Evolutionary conservation across 2,329 filamentous ascomycete genomes (phyloP), one percentile per base, ranked within the genome.

Genomic region (Aphanoascus verrucosus): DNA sequence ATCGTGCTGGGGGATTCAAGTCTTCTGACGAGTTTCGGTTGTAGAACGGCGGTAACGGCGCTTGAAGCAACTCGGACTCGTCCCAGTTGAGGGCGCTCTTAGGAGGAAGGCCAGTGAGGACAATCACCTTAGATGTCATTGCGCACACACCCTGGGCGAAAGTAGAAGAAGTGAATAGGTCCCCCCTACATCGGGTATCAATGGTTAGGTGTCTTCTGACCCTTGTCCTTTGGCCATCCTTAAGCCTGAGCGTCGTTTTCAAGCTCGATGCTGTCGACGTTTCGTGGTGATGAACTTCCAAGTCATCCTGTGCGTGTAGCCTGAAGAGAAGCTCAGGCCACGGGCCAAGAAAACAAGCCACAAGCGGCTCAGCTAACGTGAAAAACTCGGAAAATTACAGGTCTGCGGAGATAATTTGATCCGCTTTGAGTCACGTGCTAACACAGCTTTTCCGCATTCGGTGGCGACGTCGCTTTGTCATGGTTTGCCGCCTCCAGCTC

Each of bases 21-120:
- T 35, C 43, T 28, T 49, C 51, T 32, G 28, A 1, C 14, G 37
- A 19, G 11, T n/a, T 34, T 4, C n/a, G 20, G 6, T 20, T 11
- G 44, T 48, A 48, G 40, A 17, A 74, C 62, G 55, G 77, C 78
- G 11, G 64, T 63, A 53, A 37, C 23, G 51, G 44, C 23, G 32
- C 20, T 6, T 73, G 62, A 15, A 82, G 67, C 38, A 87, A 72
- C n/a, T 64, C 61, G 1, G 67, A 60, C 11, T 76, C 64, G 44
- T 74, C 65, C 78, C 83, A 86, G 40, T 75, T 66, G 19, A 88
- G 71, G 20, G 71, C 67, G 8, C 67, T 68, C 31, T 69, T 63
- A 34, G 75, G 67, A 1, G 85, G 85, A n/a, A 84, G 82, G 20
- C 84, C 84, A 52, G 77, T 74, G 53, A 83, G 67, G 56, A 80